phyloP scores from a whole-genome alignment of 331 rosid genomes.

The Rhamnella rubrinervis region DNA sequence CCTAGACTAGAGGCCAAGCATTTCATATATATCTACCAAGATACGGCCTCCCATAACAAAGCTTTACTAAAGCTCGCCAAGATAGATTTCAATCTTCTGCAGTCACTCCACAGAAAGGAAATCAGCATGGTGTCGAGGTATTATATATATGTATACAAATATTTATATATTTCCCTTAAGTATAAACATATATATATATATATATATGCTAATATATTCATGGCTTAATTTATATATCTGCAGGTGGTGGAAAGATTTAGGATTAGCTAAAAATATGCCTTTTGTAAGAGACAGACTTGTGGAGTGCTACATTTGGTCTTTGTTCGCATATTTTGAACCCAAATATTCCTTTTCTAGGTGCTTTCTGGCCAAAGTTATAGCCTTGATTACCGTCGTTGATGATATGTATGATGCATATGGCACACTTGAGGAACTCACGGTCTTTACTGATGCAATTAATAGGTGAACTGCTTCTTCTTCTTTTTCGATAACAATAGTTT shows the following conservation, averaged over 20 bases:
- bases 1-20: constrained; percentile 8
- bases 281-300: constrained; percentile 42
- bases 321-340: constrained; percentile 23
- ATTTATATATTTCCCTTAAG: neutral
- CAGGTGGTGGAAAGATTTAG: constrained; percentile 46
- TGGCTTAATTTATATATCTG: neutral
- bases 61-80: constrained; percentile 26
- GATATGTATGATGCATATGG: too few species aligned
- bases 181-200: too few species aligned
- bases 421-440: too few species aligned
- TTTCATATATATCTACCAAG: constrained; percentile 16
- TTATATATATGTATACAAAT: neutral
- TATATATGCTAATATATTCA: neutral
- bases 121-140: constrained; percentile 4
- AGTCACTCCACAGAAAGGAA: constrained; percentile 31
- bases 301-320: constrained; percentile 34
- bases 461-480: too few species aligned
- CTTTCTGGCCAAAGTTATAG: too few species aligned
- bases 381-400: too few species aligned
- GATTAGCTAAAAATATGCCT: constrained; percentile 19
- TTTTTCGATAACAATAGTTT: too few species aligned
- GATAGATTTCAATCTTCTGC: constrained; percentile 36
- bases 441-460: neutral
- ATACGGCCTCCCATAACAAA: constrained; percentile 11
- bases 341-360: neutral